Base-by-base conservation (phyloP, 2,329 filamentous ascomycete species). In the Sclerotinia nivalis region DNA sequence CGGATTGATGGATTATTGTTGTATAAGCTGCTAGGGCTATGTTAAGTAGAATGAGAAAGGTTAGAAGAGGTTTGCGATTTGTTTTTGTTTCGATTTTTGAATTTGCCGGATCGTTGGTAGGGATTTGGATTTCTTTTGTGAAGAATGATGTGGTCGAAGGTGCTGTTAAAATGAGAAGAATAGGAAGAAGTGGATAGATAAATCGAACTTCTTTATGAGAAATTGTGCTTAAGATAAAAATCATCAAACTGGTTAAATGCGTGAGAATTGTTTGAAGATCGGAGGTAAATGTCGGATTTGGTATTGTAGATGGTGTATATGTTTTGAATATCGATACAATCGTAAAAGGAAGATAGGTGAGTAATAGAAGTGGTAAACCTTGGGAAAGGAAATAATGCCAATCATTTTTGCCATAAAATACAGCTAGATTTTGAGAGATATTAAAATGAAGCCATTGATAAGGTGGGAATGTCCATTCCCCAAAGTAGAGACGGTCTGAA, bases 181-280 rank as follows among this genome's bases (percentile, higher is more conserved):
- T 86, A 1, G 96, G 95, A 1, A 98, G 86, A 25, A 99, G 86
- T 1, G 96, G 95, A 77, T 97, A 97, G 74, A 98, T 92, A 83
- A 99, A 99, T 76, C 96, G 93, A 75, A 97, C 92, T 84, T 99
- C 96, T 80, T 99, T 99, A 82, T 99, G 96, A 1, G 93, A 89
- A 74, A 98, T 92, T 60, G 92, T 78, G 1, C 93, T 97, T 47
- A 98, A 85, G 2, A 84, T 80, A 1, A 82, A 78, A 13, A 91
- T 81, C 70, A 90, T 84, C 10, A 87, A 83, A 72, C 47, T 55
- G 47, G 89, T 83, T 10, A 87, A 82, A 94, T 81, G 49, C 85
- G 84, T 68, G 18, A 78, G 59, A 15, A 75, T 69, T 56, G 83
- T 84, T 66, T 84, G 81, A 18, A 86, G 81, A 69, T 82, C 70